Conservation (phyloP, 768 basidiomycete genomes). For the Rhizopogon vinicolor region DNA sequence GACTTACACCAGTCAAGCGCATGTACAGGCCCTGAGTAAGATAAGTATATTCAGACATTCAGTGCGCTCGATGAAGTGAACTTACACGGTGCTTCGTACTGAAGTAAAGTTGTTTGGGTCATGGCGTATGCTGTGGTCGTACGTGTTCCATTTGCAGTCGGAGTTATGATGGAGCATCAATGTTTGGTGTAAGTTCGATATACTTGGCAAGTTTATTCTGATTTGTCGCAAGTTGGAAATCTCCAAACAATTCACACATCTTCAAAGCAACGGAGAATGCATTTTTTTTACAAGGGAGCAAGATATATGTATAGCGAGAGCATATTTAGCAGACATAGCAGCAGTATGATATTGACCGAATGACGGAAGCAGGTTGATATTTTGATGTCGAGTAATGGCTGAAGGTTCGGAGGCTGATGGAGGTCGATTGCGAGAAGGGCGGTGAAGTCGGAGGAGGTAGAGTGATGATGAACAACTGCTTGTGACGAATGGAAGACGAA, state of each 20-base stretch:
- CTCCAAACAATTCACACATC: neutral
- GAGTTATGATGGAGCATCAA: neutral
- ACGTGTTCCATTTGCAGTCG: slow-evolving; percentile 18
- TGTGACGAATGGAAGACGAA: slow-evolving; percentile 19
- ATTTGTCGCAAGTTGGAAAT: neutral
- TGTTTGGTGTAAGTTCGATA: neutral
- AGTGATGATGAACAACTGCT: slow-evolving; percentile 6
- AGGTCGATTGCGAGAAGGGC: slow-evolving; percentile 7
- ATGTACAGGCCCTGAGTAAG: slow-evolving; percentile 71
- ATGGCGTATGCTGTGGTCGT: slow-evolving; percentile 29
- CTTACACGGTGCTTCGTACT: slow-evolving; percentile 86
- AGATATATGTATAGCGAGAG: slow-evolving; percentile 26
- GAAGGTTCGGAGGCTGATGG: slow-evolving; percentile 18
- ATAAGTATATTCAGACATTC: slow-evolving; percentile 14
- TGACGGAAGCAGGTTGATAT: slow-evolving; percentile 11
- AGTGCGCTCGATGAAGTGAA: slow-evolving; percentile 5
- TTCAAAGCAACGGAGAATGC: slow-evolving; percentile 6
- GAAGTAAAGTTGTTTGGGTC: slow-evolving; percentile 69
- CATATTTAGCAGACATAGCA: slow-evolving; percentile 20
- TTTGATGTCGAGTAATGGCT: slow-evolving; percentile 12
- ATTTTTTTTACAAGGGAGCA: slow-evolving; percentile 20
- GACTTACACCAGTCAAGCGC: slow-evolving; percentile 88
- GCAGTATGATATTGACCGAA: slow-evolving; percentile 13
- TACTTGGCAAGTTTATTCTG: neutral
- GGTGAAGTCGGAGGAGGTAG: slow-evolving; percentile 11